Conservation (phyloP, 768 basidiomycete species). For the Mycena pura region DNA sequence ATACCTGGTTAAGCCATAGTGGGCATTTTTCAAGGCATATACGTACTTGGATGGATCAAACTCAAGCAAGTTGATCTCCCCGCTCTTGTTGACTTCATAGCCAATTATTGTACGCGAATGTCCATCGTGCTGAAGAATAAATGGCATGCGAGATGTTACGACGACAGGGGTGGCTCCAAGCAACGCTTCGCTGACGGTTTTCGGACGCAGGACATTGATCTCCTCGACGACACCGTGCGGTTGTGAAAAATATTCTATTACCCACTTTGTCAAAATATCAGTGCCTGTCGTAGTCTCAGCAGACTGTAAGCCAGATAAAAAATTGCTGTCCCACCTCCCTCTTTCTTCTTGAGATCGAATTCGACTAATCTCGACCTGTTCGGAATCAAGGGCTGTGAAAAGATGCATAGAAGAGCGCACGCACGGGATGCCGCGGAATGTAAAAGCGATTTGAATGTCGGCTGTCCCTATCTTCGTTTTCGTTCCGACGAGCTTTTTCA, state of each 20-base stretch:
- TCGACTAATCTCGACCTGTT: constrained; percentile 58
- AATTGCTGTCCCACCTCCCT: constrained; percentile 56
- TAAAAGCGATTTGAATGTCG: constrained; percentile 75
- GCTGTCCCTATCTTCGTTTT: constrained; percentile 83
- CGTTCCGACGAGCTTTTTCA: constrained; percentile 63
- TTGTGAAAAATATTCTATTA: constrained; percentile 70
- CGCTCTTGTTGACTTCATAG: constrained; percentile 70
- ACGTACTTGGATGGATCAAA: constrained; percentile 80
- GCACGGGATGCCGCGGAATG: constrained; percentile 82
- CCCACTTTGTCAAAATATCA: constrained; percentile 68
- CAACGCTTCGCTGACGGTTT: constrained; percentile 60
- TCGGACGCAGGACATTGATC: constrained; percentile 33
- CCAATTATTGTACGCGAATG: constrained; percentile 91
- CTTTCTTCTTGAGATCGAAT: constrained; percentile 55
- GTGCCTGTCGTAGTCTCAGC: constrained; percentile 40
- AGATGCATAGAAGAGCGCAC: constrained; percentile 33
- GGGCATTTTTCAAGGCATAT: neutral
- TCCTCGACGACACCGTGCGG: constrained; percentile 28
- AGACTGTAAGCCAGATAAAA: no score
- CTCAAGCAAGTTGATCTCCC: constrained; percentile 66
- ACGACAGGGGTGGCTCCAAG: constrained; percentile 57
- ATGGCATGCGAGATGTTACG: constrained; percentile 71
- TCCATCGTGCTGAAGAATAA: constrained; percentile 83
- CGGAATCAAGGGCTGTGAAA: no score
- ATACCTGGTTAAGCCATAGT: neutral